Evolutionary conservation across 2,329 filamentous ascomycete genomes (phyloP).

Genomic region (Paracorniculantispora psalliotae): DNA sequence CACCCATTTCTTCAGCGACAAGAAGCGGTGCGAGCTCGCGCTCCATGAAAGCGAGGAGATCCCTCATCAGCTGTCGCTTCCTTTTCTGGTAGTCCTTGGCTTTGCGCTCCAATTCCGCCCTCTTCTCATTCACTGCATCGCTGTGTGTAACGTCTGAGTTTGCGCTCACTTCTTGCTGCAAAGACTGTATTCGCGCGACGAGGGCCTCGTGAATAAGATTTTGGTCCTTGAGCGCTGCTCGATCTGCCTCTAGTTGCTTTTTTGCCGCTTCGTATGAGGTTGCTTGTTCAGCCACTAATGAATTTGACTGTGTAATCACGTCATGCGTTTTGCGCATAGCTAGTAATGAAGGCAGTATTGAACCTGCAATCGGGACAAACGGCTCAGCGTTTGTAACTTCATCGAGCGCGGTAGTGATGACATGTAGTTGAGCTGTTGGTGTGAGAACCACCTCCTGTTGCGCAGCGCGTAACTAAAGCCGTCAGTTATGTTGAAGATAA

Average conservation of each 20-base stretch:
- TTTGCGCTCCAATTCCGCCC: conserved; percentile 55
- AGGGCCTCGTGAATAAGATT: conserved; percentile 49
- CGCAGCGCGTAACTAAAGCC: conserved; percentile 2
- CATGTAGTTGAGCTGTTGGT: conserved; percentile 27
- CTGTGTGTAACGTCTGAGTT: conserved; percentile 54
- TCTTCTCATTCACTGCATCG: conserved; percentile 57
- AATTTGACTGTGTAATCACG: conserved; percentile 59
- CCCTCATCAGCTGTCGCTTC: conserved; percentile 55
- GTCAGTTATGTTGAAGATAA: background rate
- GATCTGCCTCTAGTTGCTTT: conserved; percentile 46
- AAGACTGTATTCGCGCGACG: conserved; percentile 51
- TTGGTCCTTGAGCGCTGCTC: conserved; percentile 49
- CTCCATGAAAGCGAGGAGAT: conserved; percentile 67
- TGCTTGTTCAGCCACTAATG: conserved; percentile 47
- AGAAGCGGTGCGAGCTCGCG: conserved; percentile 67
- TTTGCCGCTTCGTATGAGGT: conserved; percentile 38
- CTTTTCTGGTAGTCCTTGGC: conserved; percentile 57
- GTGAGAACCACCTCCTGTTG: conserved; percentile 19
- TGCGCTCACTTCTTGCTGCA: conserved; percentile 53
- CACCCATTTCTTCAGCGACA: conserved; percentile 77
- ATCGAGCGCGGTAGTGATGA: conserved; percentile 62
- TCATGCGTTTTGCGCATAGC: conserved; percentile 63
- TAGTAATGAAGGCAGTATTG: conserved; percentile 65
- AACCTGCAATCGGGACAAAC: conserved; percentile 61
- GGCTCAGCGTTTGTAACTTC: conserved; percentile 57